These are phyloP conservation scores for Oryza nivara DNA, from an alignment of 176 grass and related monocot genomes.

Conservation along the genomic window DNA sequence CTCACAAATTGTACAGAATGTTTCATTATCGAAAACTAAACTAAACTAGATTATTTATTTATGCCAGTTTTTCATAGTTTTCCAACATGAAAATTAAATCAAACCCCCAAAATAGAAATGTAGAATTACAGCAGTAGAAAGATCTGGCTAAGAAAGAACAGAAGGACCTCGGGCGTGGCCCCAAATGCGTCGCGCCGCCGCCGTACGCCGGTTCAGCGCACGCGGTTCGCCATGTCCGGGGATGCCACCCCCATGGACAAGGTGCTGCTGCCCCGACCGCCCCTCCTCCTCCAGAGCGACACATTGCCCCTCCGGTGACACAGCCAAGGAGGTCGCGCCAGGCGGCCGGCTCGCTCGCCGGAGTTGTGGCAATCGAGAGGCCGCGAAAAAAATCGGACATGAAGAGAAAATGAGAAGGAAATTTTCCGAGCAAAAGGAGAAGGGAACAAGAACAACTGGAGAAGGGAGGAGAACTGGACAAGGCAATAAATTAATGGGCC, in stretches of 20 bases:
- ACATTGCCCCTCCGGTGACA: background rate
- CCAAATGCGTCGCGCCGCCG: too few species aligned
- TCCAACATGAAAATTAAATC: background rate
- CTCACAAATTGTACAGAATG: background rate
- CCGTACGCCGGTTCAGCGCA: background rate
- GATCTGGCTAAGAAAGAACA: too few species aligned
- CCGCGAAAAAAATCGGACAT: too few species aligned
- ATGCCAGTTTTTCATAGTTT: background rate
- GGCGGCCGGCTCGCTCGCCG: background rate
- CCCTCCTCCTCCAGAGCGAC: background rate
- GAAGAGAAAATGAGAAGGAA: background rate
- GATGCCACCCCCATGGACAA: background rate
- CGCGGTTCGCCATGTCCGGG: background rate
- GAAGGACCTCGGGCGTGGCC: too few species aligned
- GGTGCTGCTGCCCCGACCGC: background rate
- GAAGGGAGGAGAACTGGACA: background rate
- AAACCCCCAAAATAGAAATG: background rate
- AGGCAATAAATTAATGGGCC: background rate
- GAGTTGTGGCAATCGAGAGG: background rate
- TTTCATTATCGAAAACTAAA: too few species aligned
- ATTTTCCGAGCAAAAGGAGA: background rate
- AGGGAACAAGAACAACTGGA: background rate
- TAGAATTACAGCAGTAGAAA: background rate
- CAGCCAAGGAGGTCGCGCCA: background rate
- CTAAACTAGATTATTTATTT: too few species aligned